Base-by-base conservation (phyloP, 2,329 filamentous ascomycete genomes). In the Colletotrichum cordylinicola region DNA sequence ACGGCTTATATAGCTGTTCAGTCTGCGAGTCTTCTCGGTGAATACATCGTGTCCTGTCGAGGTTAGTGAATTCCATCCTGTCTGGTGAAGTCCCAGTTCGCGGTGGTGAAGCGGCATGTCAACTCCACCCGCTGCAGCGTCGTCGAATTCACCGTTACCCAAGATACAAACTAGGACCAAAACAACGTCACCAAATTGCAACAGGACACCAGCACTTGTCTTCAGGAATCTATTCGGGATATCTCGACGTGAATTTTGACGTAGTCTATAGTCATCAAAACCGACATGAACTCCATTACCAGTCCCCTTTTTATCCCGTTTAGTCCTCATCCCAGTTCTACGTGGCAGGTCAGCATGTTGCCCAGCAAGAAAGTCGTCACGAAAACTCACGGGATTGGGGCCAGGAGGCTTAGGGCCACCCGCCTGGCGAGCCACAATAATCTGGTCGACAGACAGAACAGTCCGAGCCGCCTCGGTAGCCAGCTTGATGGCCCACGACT, bases 361-460 rank as follows among this genome's bases (percentile, higher is more conserved):
- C 35, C 15, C 18, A 48, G 24, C 56, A 43, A 4, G 15, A 21
- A 55, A 3, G 24, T 27, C 3, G 29, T 29, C 67, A 52, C 10
- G 35, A 10, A 48, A 69, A 85, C 88, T 82, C 83, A 90, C 88
- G 61, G 96, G 94, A 87, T 98, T 98, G 80, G 96, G 97, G 62
- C 94, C 96, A 35, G 97, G 97, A 72, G 96, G 96, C 91, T 99
- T 99, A 27, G 98, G 97, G 48, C 97, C 97, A 83, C 97, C 97
- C 64, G 98, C 97, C 88, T 98, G 97, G 87, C 96, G 93, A 78
- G 98, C 96, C 74, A 99, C 97, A 83, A 99, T 99, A 83, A 99
- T 99, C 88, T 99, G 98, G 86, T 99, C 97, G 52, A 99, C 97
- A 64, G 96, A 98, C 78, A 99, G 89, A 35, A 99, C 94, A 64